Evolutionary conservation across 106 monocot species (phyloP).

Genomic region (Agapanthus africanus): DNA sequence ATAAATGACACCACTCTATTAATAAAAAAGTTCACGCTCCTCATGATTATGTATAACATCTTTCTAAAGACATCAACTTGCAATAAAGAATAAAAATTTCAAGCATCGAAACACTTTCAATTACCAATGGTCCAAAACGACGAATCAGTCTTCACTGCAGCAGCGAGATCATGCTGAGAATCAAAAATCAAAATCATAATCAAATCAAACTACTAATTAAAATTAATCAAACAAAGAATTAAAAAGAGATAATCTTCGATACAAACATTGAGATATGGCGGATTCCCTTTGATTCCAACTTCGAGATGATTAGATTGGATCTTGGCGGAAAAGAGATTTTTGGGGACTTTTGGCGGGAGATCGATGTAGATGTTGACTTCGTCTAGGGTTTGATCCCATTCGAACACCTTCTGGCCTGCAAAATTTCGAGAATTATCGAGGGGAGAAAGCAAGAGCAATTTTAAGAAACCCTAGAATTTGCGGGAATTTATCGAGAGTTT

Average conservation of each 20-base stretch:
- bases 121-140: slow-evolving; percentile 95
- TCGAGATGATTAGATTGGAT: slow-evolving; percentile 69
- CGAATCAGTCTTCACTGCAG: slow-evolving; percentile 81
- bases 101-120: neutral
- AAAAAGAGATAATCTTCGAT: neutral
- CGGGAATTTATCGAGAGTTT: neutral
- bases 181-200: neutral
- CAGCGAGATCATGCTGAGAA: slow-evolving; percentile 63
- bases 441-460: neutral
- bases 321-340: slow-evolving; percentile 74
- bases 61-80: no score
- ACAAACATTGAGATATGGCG: slow-evolving; percentile 78
- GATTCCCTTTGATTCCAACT: slow-evolving; percentile 80
- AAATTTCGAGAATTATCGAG: neutral
- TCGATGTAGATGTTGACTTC: slow-evolving; percentile 70
- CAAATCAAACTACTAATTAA: neutral
- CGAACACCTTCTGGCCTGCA: slow-evolving; percentile 72
- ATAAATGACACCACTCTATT: no score
- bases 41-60: no score
- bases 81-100: no score
- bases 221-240: neutral
- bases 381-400: slow-evolving; percentile 79
- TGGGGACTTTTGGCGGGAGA: slow-evolving; percentile 55
- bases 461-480: slow-evolving; percentile 7
- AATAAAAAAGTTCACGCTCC: no score